phyloP scores from a whole-genome alignment of 2,329 filamentous ascomycete species.

The Neofusicoccum sp. region DNA sequence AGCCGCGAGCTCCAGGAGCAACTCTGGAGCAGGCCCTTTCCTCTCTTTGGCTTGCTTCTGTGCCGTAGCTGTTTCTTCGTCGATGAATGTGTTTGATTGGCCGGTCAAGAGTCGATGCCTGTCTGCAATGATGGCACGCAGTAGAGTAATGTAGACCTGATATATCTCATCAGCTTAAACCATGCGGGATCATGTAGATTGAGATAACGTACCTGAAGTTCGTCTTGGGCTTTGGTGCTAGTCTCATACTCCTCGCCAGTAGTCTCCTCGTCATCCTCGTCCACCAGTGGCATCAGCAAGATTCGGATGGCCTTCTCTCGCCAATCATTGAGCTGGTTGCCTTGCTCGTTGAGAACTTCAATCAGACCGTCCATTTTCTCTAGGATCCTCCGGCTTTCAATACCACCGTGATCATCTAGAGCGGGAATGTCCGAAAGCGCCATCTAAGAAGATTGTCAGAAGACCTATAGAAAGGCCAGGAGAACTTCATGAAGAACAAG shows the following conservation, averaged over 20 bases:
- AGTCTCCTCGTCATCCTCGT: conserved; percentile 75
- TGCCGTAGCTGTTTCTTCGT: conserved; percentile 69
- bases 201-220: conserved; percentile 40
- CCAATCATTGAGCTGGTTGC: conserved; percentile 72
- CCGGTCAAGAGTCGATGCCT: conserved; percentile 77
- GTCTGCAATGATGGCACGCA: conserved; percentile 77
- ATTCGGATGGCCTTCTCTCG: conserved; percentile 72
- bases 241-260: conserved; percentile 90
- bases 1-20: conserved; percentile 59
- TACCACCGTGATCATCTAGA: conserved; percentile 60
- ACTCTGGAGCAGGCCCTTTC: conserved; percentile 71
- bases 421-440: conserved; percentile 58
- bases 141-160: conserved; percentile 74
- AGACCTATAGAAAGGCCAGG: background rate
- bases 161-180: conserved; percentile 56
- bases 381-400: conserved; percentile 70
- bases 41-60: conserved; percentile 62
- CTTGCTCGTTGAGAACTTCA: conserved; percentile 70
- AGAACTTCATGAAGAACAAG: no score
- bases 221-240: conserved; percentile 84
- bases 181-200: background rate
- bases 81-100: conserved; percentile 72
- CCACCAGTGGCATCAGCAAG: conserved; percentile 74
- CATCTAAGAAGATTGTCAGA: background rate
- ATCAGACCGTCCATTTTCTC: conserved; percentile 69